These are phyloP conservation scores for Agapanthus africanus DNA, from an alignment of 106 monocot species.

Conservation along the genomic window DNA sequence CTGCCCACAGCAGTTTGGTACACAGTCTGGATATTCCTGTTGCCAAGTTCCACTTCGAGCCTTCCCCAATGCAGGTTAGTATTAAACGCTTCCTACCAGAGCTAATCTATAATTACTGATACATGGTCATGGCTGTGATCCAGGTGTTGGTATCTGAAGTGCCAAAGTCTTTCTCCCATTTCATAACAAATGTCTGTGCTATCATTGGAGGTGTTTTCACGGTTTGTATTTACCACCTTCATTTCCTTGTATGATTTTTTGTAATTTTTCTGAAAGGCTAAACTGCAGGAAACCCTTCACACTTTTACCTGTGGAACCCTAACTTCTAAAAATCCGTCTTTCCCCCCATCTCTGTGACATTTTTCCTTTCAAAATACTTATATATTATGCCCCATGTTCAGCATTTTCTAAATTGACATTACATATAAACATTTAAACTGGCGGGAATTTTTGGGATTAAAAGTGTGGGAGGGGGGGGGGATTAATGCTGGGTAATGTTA, in stretches of 20 bases:
- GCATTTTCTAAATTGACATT: too few species aligned
- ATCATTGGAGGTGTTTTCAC: slow-evolving; percentile 97
- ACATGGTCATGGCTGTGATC: slow-evolving; percentile 1
- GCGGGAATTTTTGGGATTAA: too few species aligned
- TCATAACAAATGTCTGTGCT: slow-evolving; percentile 94
- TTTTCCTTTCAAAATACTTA: too few species aligned
- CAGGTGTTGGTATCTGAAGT: slow-evolving; percentile 82
- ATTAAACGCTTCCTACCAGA: neutral
- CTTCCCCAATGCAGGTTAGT: slow-evolving; percentile 37
- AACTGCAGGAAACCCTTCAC: too few species aligned
- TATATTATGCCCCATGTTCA: too few species aligned
- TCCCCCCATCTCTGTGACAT: too few species aligned
- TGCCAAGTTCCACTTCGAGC: slow-evolving; percentile 91
- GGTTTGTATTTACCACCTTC: slow-evolving; percentile 30
- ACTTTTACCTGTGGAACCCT: too few species aligned
- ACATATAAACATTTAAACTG: too few species aligned
- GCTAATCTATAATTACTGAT: neutral
- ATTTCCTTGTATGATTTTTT: neutral
- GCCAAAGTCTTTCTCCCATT: slow-evolving; percentile 90
- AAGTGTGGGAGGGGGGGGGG: too few species aligned
- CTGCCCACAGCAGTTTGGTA: slow-evolving; percentile 81
- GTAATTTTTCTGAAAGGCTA: neutral
- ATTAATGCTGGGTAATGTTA: too few species aligned
- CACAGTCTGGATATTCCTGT: slow-evolving; percentile 72
- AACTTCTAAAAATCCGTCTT: too few species aligned